Conservation (phyloP, 2,329 filamentous ascomycete species). For the Penicillium sp. region DNA sequence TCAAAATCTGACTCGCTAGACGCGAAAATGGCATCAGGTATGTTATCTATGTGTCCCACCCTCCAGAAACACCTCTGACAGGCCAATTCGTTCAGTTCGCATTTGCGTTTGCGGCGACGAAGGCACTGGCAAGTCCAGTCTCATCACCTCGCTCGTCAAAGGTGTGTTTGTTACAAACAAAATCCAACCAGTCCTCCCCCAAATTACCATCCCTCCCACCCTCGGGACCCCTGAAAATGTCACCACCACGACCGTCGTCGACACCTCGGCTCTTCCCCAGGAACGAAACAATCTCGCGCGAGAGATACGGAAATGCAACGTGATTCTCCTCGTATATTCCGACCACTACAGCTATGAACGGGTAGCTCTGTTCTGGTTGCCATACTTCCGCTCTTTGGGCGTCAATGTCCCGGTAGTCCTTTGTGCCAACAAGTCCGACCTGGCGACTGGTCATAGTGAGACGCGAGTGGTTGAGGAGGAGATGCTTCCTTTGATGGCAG, state of each 20-base stretch:
- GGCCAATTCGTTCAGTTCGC: constrained; percentile 59
- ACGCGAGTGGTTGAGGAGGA: constrained; percentile 90
- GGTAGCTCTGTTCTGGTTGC: constrained; percentile 97
- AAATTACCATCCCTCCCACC: constrained; percentile 90
- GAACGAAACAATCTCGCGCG: constrained; percentile 86
- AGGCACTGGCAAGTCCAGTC: constrained; percentile 86
- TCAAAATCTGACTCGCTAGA: neutral
- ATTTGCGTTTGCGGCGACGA: constrained; percentile 97
- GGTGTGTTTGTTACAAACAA: constrained; percentile 94
- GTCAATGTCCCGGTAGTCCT: constrained; percentile 97
- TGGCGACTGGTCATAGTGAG: constrained; percentile 70
- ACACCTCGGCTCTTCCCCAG: constrained; percentile 92
- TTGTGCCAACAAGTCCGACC: constrained; percentile 96
- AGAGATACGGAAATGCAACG: constrained; percentile 94
- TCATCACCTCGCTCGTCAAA: constrained; percentile 94
- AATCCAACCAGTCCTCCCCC: constrained; percentile 89
- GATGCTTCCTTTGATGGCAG: constrained; percentile 96
- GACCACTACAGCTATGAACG: constrained; percentile 99
- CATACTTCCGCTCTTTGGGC: constrained; percentile 94
- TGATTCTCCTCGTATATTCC: constrained; percentile 93
- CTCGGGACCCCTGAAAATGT: constrained; percentile 95
- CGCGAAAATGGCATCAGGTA: constrained; percentile 13
- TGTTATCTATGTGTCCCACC: neutral
- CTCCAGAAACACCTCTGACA: constrained; percentile 1
- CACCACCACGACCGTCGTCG: constrained; percentile 87